Percentiles rank a stretch among this genome's conserved stretches.
phyloP scores from a whole-genome alignment of 106 monocot genomes.

The Posidonia australis region DNA sequence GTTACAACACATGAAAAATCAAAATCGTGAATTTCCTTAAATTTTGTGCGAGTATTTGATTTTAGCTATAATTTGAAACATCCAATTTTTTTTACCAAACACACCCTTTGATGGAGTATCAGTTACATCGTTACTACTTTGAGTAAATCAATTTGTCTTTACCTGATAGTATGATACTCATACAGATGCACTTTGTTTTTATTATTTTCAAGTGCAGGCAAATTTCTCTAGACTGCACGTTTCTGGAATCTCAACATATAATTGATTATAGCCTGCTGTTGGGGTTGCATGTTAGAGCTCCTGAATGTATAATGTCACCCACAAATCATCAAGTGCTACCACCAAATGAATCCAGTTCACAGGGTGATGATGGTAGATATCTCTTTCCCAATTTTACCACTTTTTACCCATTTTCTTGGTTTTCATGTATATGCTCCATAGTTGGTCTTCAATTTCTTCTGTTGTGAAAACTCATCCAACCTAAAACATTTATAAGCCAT shows the following conservation, averaged over 20 bases:
- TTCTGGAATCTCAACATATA: constrained; percentile 86
- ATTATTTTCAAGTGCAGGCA: constrained; percentile 43
- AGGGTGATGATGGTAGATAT: constrained; percentile 34
- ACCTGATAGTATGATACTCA: background rate
- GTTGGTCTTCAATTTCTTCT: too few relatives aligned
- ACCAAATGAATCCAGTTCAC: constrained; percentile 18
- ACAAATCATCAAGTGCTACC: constrained; percentile 24
- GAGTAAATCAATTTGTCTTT: background rate
- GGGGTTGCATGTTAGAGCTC: constrained; percentile 92
- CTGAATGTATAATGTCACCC: constrained; percentile 46
- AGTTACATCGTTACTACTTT: background rate
- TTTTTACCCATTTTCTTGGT: background rate
- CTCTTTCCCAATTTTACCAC: background rate
- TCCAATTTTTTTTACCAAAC: too few relatives aligned
- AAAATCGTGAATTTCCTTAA: too few relatives aligned
- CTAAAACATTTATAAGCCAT: background rate
- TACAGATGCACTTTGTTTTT: background rate
- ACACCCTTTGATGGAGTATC: too few relatives aligned
- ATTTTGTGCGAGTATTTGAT: too few relatives aligned
- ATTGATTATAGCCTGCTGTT: constrained; percentile 96
- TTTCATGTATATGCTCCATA: too few relatives aligned
- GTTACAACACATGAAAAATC: too few relatives aligned
- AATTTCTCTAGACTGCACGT: constrained; percentile 71
- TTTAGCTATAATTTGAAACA: too few relatives aligned
- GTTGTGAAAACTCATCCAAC: background rate